Base-by-base conservation (phyloP, 768 basidiomycete genomes). In the Lentinus brumalis region DNA sequence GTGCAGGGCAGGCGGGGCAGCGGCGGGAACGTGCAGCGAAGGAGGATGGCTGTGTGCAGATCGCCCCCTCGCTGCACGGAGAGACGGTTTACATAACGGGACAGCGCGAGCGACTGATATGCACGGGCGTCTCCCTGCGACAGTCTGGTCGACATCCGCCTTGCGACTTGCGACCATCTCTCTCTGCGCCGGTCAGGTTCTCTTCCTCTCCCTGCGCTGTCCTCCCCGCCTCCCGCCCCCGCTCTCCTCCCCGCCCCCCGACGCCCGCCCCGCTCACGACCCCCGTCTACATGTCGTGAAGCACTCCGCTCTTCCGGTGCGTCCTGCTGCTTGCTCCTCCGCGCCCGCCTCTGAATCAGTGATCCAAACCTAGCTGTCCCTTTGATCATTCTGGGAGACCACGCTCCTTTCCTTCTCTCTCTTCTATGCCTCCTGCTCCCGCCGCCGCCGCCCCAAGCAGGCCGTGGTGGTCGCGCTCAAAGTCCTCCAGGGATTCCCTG, bases 381-480 rank as follows among this genome's bases (percentile, higher is more conserved):
- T 56, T 54, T 54, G 50, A 60, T 60, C 66, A 63, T 42, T 64
- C 54, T 53, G 60, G 44, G 53, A 61, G 44, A 59, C 55, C 56
- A 69, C 71, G 46, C 64, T 72, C 71, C 56, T 72, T 67, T 57
- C 62, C 65, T 67, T 62, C 59, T 31, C 60, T 57, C 57, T 51
- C 61, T 59, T 60, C 56, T 63, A 72, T 72, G 71, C 65, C 59
- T 39, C 59, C 69, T 32, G 57, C 68, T 29, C 56, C 63, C 68
- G 51, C 65, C 30, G 32, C 61, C 44, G 52, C 65, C 30, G 29
- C 66, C 11, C 49, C 56, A 56, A 42, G 64, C 66, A 62, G 70
- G 60, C 67, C 64, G 53, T 76, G 74, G 75, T 76, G 75, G 74
- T 71, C 73, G 18, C 70, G 75, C 53, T 68, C 73, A 31, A 73